Evolutionary conservation across 2,329 filamentous ascomycete species (phyloP), one percentile per base, ranked within the genome.

Genomic region (Dactylella cylindrospora): DNA sequence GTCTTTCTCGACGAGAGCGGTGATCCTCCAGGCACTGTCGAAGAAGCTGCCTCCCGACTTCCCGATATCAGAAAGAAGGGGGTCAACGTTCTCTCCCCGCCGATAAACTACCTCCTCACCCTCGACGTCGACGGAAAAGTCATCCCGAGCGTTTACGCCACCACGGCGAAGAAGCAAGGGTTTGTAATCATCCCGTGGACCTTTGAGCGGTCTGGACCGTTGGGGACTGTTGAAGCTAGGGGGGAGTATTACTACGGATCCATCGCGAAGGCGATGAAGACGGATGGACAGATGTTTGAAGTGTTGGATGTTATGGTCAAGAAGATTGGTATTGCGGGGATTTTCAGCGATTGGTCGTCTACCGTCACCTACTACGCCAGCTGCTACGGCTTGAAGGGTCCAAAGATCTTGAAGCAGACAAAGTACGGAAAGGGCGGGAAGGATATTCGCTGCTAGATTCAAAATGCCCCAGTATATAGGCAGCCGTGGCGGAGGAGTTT

Each of bases 351-450:
- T 70, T 88, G 84, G 85, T 79, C 80, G 12, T 80, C 81, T 8
- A 85, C 84, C 0, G 78, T 81, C 5, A 85, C 83, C 0, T 87
- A 84, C 66, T 88, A 85, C 71, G 84, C 84, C 65, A 88, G 85
- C 68, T 88, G 84, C 73, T 82, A 86, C 66, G 78, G 74, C 0
- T 50, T 62, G 49, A 32, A 47, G 12, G 57, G 44, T 12, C 36
- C 49, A 3, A 52, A 54, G 43, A 62, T 62, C 23, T 40, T 62
- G 43, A 43, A 53, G 49, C 57, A 62, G 49, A 62, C 31, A 43
- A 62, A 49, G 31, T 62, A 49, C 49, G 57, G 57, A 0, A 62
- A 62, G 19, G 49, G 57, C 12, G 57, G 49, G 3, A 54, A 62
- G 49, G 49, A 32, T 40, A 39, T 2, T 10, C 29, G 41, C 5